These are phyloP conservation scores for Thelonectria blattea DNA, from an alignment of 2,329 filamentous ascomycete species.

Conservation along the genomic window DNA sequence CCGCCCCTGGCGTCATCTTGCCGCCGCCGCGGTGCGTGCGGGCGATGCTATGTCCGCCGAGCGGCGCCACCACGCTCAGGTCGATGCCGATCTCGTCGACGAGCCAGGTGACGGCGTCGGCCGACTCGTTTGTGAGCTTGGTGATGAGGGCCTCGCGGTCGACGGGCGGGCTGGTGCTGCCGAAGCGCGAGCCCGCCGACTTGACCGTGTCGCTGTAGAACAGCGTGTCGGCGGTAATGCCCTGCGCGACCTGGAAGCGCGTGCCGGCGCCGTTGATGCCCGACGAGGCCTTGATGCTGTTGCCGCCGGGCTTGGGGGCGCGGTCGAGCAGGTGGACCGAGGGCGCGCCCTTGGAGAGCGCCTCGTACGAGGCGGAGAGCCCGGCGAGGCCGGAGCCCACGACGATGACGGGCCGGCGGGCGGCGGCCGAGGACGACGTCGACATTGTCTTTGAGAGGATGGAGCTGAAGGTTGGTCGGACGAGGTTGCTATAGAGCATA, in stretches of 20 bases:
- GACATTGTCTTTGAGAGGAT: slow-evolving; percentile 38
- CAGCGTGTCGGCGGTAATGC: slow-evolving; percentile 44
- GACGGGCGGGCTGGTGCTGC: slow-evolving; percentile 26
- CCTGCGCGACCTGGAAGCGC: slow-evolving; percentile 54
- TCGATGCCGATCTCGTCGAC: slow-evolving; percentile 63
- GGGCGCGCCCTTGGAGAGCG: slow-evolving; percentile 55
- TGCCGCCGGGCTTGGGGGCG: slow-evolving; percentile 64
- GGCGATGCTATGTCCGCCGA: slow-evolving; percentile 64
- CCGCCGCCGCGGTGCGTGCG: slow-evolving; percentile 57
- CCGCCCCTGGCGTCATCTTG: slow-evolving; percentile 62
- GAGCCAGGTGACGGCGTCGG: slow-evolving; percentile 61
- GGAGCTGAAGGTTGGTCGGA: slow-evolving; percentile 29
- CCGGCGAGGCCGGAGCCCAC: slow-evolving; percentile 71
- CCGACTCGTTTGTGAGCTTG: slow-evolving; percentile 55
- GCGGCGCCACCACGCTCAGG: slow-evolving; percentile 60
- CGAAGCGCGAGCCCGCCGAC: slow-evolving; percentile 58
- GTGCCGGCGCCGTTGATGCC: slow-evolving; percentile 70
- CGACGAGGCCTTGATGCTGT: slow-evolving; percentile 71
- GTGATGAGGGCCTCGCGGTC: slow-evolving; percentile 53
- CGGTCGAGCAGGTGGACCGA: slow-evolving; percentile 65
- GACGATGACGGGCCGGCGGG: slow-evolving; percentile 54
- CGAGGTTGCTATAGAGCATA: slow-evolving; percentile 39
- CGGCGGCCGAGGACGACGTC: slow-evolving; percentile 15
- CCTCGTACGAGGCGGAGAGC: slow-evolving; percentile 62
- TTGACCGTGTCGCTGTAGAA: slow-evolving; percentile 63